A percentile compares a stretch with the other conserved stretches of the same genome.
Evolutionary conservation across 108 stramenopile species (phyloP).

Genomic region (Cyclotella sp.): DNA sequence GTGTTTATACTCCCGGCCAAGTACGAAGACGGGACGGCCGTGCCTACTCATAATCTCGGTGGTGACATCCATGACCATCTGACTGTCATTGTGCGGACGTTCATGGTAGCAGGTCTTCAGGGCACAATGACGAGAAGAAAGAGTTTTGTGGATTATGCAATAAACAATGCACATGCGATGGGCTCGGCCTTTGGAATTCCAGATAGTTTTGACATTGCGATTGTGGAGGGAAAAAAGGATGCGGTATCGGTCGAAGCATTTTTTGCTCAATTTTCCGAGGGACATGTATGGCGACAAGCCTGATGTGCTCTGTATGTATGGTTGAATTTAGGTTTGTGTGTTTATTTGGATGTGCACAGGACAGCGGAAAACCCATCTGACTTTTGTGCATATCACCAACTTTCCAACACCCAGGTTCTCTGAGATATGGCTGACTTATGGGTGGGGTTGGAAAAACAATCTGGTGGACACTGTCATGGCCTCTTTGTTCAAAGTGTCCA

Average conservation of each 20-base stretch:
- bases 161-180: background rate
- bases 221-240: background rate
- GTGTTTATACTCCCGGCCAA: background rate
- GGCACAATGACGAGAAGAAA: conserved; percentile 1
- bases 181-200: background rate
- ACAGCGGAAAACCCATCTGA: no score
- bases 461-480: no score
- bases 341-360: no score
- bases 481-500: no score
- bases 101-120: background rate
- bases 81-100: background rate
- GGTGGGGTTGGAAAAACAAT: no score
- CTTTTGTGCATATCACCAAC: no score
- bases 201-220: background rate
- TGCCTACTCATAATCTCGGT: background rate
- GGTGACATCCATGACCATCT: background rate
- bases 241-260: background rate
- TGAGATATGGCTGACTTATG: no score
- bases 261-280: no score
- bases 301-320: no score
- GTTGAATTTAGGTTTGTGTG: no score
- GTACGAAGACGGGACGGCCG: background rate
- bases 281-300: no score
- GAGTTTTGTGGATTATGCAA: background rate
- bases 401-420: no score